A percentile compares a stretch with the other conserved stretches of the same genome.
phyloP scores from a whole-genome alignment of 441 rosid species.

The Hura crepitans region DNA sequence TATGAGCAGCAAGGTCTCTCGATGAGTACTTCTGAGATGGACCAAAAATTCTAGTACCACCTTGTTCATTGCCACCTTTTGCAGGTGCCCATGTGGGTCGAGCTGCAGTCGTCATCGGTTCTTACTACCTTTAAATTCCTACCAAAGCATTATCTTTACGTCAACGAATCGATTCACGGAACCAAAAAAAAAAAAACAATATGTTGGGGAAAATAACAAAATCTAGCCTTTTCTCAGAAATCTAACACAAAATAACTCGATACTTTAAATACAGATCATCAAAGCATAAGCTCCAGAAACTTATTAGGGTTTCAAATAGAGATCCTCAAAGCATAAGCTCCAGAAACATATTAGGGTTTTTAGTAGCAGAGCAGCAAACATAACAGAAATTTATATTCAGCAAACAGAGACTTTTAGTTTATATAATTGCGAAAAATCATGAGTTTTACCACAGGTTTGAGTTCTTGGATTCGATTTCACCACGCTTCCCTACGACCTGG shows the following conservation, averaged over 20 bases:
- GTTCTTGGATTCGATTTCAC: neutral
- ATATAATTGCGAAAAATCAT: neutral
- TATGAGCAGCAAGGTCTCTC: slow-evolving; percentile 88
- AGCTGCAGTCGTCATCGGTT: slow-evolving; percentile 86
- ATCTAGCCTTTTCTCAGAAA: no score
- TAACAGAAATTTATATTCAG: neutral
- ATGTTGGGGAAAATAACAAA: neutral
- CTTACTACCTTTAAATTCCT: slow-evolving; percentile 8
- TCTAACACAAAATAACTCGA: neutral
- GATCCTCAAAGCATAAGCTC: no score
- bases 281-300: neutral
- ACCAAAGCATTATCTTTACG: neutral
- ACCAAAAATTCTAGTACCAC: slow-evolving; percentile 90
- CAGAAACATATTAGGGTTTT: slow-evolving; percentile 4
- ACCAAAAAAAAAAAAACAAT: neutral
- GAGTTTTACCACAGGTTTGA: neutral
- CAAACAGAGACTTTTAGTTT: neutral
- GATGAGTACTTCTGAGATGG: slow-evolving; percentile 96
- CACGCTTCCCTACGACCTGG: neutral
- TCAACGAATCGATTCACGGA: neutral
- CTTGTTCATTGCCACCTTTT: slow-evolving; percentile 96
- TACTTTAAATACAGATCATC: neutral
- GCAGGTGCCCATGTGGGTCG: slow-evolving; percentile 99
- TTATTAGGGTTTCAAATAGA: slow-evolving; percentile 5
- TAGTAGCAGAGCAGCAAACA: neutral